Conservation (phyloP, 2,329 filamentous ascomycete genomes). For the Neophaeococcomyces mojaviensis region DNA sequence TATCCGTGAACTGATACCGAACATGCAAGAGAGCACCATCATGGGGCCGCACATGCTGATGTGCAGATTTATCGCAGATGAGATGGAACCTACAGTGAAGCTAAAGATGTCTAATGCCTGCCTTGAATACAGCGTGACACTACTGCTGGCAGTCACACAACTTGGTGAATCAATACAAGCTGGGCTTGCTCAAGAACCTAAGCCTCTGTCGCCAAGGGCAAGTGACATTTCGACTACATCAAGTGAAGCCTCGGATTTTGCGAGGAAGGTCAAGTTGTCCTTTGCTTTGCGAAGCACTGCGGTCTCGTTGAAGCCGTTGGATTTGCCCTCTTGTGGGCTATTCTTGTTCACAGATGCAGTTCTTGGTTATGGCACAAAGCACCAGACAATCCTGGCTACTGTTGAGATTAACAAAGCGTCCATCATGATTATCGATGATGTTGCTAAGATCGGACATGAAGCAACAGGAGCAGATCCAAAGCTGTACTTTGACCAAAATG, state of each 20-base stretch:
- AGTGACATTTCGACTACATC: conserved; percentile 16
- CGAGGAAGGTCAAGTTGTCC: conserved; percentile 46
- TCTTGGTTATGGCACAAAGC: conserved; percentile 58
- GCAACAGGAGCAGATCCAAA: conserved; percentile 26
- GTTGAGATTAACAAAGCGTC: conserved; percentile 72
- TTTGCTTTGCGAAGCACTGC: conserved; percentile 74
- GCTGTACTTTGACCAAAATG: conserved; percentile 28
- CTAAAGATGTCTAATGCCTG: conserved; percentile 76
- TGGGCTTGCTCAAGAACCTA: conserved; percentile 44
- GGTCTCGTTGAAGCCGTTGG: conserved; percentile 74
- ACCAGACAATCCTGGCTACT: conserved; percentile 55
- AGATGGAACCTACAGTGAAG: conserved; percentile 86
- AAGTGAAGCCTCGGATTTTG: conserved; percentile 14
- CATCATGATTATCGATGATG: conserved; percentile 73
- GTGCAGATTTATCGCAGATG: conserved; percentile 83
- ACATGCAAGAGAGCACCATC: conserved; percentile 26
- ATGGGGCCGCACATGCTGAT: conserved; percentile 59
- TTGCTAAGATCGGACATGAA: conserved; percentile 38
- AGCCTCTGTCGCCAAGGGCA: conserved; percentile 50
- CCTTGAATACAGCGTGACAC: conserved; percentile 82
- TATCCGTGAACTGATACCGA: conserved; percentile 53
- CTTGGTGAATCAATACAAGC: conserved; percentile 62
- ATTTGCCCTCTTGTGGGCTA: conserved; percentile 65
- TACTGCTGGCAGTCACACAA: conserved; percentile 70
- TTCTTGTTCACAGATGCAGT: conserved; percentile 72